phyloP scores from a whole-genome alignment of 2,329 filamentous ascomycete species.

The Aureobasidium sp. region DNA sequence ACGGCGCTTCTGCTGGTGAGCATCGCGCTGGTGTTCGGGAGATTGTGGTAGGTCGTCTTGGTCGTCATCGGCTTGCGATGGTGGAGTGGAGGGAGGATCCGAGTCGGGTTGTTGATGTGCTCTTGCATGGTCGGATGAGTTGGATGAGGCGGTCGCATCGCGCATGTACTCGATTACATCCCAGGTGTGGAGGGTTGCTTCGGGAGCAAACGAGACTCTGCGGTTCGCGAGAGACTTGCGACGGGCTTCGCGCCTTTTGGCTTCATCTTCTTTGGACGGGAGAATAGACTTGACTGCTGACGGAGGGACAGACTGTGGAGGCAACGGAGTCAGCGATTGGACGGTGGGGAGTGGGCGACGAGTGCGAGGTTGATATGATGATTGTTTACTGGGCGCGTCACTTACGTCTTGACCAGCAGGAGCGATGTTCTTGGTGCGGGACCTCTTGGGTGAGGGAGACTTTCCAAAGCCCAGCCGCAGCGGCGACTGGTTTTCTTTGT shows the following conservation, averaged over 20 bases:
- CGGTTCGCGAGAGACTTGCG: constrained; percentile 87
- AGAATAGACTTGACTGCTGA: constrained; percentile 46
- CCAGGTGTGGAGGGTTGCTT: constrained; percentile 95
- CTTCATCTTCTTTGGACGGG: constrained; percentile 49
- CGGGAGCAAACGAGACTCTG: constrained; percentile 92
- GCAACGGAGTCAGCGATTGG: background rate
- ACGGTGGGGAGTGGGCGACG: background rate
- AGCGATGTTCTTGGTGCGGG: constrained; percentile 91
- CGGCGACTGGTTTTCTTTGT: constrained; percentile 30
- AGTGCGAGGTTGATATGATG: background rate
- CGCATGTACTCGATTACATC: constrained; percentile 85
- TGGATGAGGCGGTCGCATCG: constrained; percentile 71
- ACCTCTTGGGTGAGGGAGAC: constrained; percentile 51
- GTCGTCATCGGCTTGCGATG: constrained; percentile 52
- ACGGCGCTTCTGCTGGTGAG: constrained; percentile 53
- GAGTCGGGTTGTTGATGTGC: constrained; percentile 36
- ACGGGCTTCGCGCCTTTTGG: constrained; percentile 72
- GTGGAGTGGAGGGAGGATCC: constrained; percentile 54
- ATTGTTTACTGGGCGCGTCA: constrained; percentile 43
- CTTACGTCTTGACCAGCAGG: constrained; percentile 81
- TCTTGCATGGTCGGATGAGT: constrained; percentile 61
- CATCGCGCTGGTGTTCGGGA: constrained; percentile 56
- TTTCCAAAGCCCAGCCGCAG: constrained; percentile 17
- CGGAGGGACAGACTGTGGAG: constrained; percentile 32
- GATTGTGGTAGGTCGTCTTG: constrained; percentile 44